Percentiles rank a stretch among this genome's conserved stretches.
Evolutionary conservation across 1,284 basidiomycete genomes (phyloP).

Genomic region (Termitomyces sp.): DNA sequence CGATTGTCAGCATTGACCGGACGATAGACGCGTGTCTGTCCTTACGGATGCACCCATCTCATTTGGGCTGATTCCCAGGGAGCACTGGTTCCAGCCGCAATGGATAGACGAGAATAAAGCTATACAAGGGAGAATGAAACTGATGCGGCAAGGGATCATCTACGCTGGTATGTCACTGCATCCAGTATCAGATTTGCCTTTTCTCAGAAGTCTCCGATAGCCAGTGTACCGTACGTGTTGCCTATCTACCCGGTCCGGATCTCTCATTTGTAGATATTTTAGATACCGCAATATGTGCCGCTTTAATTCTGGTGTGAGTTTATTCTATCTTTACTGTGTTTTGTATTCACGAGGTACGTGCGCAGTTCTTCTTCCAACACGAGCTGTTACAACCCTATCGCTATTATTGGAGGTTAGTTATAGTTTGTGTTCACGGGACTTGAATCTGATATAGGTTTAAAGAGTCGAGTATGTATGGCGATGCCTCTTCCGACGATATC

Average conservation of each 20-base stretch:
- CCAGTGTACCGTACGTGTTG: slow-evolving; percentile 46
- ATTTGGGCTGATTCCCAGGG: slow-evolving; percentile 69
- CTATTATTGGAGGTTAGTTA: slow-evolving; percentile 79
- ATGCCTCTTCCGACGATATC: background rate
- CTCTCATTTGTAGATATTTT: slow-evolving; percentile 1
- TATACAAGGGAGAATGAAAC: slow-evolving; percentile 51
- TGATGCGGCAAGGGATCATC: slow-evolving; percentile 56
- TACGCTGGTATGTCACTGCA: slow-evolving; percentile 27
- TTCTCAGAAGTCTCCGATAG: slow-evolving; percentile 23
- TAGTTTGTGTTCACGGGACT: slow-evolving; percentile 1
- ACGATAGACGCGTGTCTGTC: slow-evolving; percentile 49
- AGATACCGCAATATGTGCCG: slow-evolving; percentile 79
- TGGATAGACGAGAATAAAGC: slow-evolving; percentile 78
- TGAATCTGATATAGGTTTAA: background rate
- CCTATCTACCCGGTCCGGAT: background rate
- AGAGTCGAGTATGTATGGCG: slow-evolving; percentile 10
- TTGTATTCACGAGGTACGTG: slow-evolving; percentile 7
- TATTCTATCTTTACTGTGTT: slow-evolving; percentile 10
- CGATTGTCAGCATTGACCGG: background rate
- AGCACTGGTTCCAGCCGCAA: slow-evolving; percentile 78
- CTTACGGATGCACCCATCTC: slow-evolving; percentile 37
- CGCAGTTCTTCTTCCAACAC: slow-evolving; percentile 75
- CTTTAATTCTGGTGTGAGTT: slow-evolving; percentile 76
- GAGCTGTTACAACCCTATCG: slow-evolving; percentile 66
- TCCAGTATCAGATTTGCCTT: background rate